Evolutionary conservation across 2,329 filamentous ascomycete species (phyloP), one percentile per base, ranked within the genome.

Genomic region (Fonsecaea erecta): DNA sequence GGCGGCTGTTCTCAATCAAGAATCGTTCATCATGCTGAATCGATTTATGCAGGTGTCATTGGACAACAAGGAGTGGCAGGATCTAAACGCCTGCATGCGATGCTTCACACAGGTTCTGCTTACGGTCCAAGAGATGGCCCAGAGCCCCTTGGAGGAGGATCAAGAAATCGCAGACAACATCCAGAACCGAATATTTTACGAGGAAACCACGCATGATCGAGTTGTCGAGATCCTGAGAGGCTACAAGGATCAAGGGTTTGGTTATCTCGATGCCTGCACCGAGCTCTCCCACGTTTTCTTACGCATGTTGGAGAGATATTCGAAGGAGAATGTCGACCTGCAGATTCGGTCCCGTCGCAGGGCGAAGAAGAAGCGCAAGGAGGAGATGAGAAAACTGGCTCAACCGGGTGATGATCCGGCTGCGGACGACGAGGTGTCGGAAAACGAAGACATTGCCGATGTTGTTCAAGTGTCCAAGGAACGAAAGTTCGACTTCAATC

Each of bases 121-220:
- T 28, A 97, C 93, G 0, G 90, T 98, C 1, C 93, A 97, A 73
- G 92, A 96, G 67, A 98, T 99, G 93, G 83, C 88, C 1, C 87
- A 90, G 53, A 95, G 92, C 0, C 84, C 86, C 0, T 85, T 91
- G 32, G 93, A 97, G 68, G 93, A 97, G n/a, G 92, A 99, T 71
- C 90, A 96, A 74, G 95, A 98, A 72, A 98, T 99, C 75, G 94
- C 95, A 0, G 94, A 99, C 75, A 99, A 99, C 72, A 97, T 96
- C 12, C 87, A 97, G 59, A 96, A 90, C 73, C 91, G 94, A 67
- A 92, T 99, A n/a, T 99, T 99, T 76, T 99, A 99, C 78, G 95
- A 99, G 77, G 93, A 98, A 74, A 87, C 91, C 0, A 97, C 93
- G 0, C 93, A 99, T 73, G 94, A 99, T 67, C 85, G 91, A 26